Evolutionary conservation across 192 early-diverging fungal genomes (phyloP), one percentile per base, ranked within the genome.

Genomic region (Coemansia sp.): DNA sequence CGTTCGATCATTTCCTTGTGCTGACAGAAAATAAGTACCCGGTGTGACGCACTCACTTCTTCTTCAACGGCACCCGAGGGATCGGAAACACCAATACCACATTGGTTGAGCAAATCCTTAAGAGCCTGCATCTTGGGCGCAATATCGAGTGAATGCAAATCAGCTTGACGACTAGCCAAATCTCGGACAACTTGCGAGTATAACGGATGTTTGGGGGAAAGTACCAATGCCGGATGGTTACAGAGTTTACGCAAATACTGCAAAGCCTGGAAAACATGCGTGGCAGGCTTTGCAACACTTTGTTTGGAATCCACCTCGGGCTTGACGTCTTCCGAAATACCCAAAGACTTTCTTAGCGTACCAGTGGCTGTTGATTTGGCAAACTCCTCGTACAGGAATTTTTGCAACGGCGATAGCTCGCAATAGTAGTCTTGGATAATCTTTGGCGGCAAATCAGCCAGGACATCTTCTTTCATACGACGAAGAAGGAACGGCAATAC

Each of bases 371-470:
- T 48, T 17, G 90, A 90, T 66, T 89, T 87, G 0, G 92, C 86
- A 84, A 98, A 97, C 72, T 96, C 93, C 60, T 97, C 93, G 74
- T 99, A 99, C 29, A 99, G 77, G 66, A 87, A 81, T 68, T 89
- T 90, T 73, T 97, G 97, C 48, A 98, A 52, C 34, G 94, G 92
- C 59, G 89, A 89, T 16, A 98, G 81, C 67, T 98, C 97, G 70
- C 96, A 97, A 77, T 99, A 96, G 76, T 97, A 96, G 76, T 98
- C 96, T 87, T 98, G 96, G 68, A 98, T 97, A 64, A 99, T 99
- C 84, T 99, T 99, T 45, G 97, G 96, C 57, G 97, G 97, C 65
- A 99, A 77, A 70, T 98, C 96, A 64, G 93, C 84, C 60, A 97
- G 75, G 11, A 99, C 97, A 71, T 99, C 95, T 79, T 98, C 95